These are phyloP conservation scores for Pestalotiopsis sp. DNA, from an alignment of 2,329 filamentous ascomycete species.

Conservation along the genomic window DNA sequence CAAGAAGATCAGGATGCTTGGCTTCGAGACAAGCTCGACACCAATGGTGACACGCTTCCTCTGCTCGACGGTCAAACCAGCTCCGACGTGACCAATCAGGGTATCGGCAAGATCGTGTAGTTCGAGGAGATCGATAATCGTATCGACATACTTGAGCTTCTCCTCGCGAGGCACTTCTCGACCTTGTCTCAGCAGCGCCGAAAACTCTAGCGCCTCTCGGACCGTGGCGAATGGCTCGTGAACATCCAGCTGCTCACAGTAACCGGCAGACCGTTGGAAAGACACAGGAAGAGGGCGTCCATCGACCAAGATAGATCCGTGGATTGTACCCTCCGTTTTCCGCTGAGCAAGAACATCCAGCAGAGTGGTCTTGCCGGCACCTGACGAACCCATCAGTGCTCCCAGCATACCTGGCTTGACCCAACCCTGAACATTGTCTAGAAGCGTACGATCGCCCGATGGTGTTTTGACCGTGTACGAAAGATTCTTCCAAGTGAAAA, in stretches of 20 bases:
- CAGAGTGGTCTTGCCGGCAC: slow-evolving; percentile 85
- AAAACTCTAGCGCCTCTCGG: slow-evolving; percentile 75
- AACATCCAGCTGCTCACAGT: slow-evolving; percentile 81
- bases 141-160: slow-evolving; percentile 76
- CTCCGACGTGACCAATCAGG: slow-evolving; percentile 53
- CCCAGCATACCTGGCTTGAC: slow-evolving; percentile 80
- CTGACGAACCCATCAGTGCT: slow-evolving; percentile 80
- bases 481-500: slow-evolving; percentile 77
- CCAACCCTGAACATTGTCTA: slow-evolving; percentile 83
- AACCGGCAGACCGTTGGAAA: slow-evolving; percentile 80
- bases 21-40: slow-evolving; percentile 65
- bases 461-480: slow-evolving; percentile 69
- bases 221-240: slow-evolving; percentile 76
- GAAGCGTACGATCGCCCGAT: slow-evolving; percentile 65
- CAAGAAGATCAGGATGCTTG: slow-evolving; percentile 58
- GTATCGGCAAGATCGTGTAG: slow-evolving; percentile 52
- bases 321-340: slow-evolving; percentile 77
- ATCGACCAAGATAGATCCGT: slow-evolving; percentile 76
- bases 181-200: slow-evolving; percentile 73
- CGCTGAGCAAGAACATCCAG: slow-evolving; percentile 81
- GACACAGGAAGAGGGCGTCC: slow-evolving; percentile 71
- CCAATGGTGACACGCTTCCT: slow-evolving; percentile 62
- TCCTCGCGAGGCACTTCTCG: slow-evolving; percentile 65
- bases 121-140: slow-evolving; percentile 70
- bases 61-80: slow-evolving; percentile 55